A percentile compares a stretch with the other conserved stretches of the same genome.
These are phyloP conservation scores for Zea luxurians DNA, from an alignment of 176 grass and related monocot genomes.

Conservation along the genomic window DNA sequence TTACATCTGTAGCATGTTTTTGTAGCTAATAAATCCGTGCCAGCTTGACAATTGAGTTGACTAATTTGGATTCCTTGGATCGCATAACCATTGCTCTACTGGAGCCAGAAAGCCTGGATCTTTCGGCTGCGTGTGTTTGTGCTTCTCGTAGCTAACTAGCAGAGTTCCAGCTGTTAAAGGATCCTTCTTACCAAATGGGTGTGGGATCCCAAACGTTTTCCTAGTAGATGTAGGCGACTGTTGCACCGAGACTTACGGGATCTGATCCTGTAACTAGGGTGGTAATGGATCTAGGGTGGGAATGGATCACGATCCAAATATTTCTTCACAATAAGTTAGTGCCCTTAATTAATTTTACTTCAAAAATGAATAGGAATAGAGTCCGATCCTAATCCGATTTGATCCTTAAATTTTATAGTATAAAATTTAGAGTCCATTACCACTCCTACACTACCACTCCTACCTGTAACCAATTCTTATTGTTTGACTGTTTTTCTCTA, in stretches of 20 bases:
- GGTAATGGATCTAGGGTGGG: no score
- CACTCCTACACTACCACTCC: no score
- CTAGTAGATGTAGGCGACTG: background rate
- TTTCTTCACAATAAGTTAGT: no score
- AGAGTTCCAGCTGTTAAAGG: background rate
- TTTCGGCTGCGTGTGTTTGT: background rate
- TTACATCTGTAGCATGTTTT: background rate
- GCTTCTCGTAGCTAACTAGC: background rate
- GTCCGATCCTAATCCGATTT: no score
- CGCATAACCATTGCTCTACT: background rate
- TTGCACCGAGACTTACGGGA: background rate
- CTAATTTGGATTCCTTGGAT: slow-evolving; percentile 9
- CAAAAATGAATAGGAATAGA: no score
- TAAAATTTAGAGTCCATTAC: no score
- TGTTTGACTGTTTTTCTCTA: background rate
- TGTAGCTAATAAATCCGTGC: background rate
- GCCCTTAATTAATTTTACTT: no score
- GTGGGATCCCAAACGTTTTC: background rate
- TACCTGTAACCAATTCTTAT: background rate
- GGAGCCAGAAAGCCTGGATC: background rate
- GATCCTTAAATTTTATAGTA: no score
- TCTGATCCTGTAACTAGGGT: no score
- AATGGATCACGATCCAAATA: no score
- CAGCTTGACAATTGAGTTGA: background rate
- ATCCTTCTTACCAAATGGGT: background rate